Percentiles rank a stretch among this genome's conserved stretches.
phyloP scores from a whole-genome alignment of 805 yeast genomes.

The Helenozyma baotianmanensis region DNA sequence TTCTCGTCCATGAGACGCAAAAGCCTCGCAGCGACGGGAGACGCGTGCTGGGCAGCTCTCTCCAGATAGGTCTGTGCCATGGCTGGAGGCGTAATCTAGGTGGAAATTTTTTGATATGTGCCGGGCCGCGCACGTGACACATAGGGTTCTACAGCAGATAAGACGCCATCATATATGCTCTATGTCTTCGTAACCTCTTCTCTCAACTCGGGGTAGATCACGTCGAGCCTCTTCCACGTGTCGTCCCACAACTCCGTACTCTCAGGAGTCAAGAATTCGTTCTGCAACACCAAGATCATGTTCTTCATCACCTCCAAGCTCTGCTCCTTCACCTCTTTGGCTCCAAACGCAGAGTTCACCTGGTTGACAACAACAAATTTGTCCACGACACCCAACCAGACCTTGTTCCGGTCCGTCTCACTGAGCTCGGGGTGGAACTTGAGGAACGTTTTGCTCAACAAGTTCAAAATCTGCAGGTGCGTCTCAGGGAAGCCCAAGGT shows the following conservation, averaged over 20 bases:
- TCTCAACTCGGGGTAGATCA: constrained; percentile 24
- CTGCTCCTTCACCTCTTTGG: constrained; percentile 25
- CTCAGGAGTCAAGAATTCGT: constrained; percentile 20
- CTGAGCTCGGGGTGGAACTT: constrained; percentile 24
- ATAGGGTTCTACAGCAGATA: no score
- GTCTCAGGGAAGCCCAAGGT: constrained; percentile 59
- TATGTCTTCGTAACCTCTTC: no score
- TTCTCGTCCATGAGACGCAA: constrained; percentile 72
- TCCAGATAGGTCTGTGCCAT: constrained; percentile 46
- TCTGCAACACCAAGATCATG: constrained; percentile 36
- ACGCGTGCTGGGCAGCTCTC: constrained; percentile 67
- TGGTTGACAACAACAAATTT: constrained; percentile 25
- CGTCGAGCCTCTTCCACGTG: constrained; percentile 30
- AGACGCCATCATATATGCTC: no score
- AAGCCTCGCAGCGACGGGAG: constrained; percentile 76
- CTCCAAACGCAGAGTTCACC: constrained; percentile 8
- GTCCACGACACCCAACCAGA: constrained; percentile 36
- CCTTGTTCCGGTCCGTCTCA: constrained; percentile 17
- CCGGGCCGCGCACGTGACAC: no score
- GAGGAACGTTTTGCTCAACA: constrained; percentile 56
- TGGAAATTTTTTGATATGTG: background rate
- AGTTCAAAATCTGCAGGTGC: constrained; percentile 60
- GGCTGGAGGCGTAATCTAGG: background rate
- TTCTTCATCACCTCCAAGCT: constrained; percentile 37
- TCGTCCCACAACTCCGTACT: constrained; percentile 24